Percentiles rank a stretch among this genome's conserved stretches.
Evolutionary conservation across 768 basidiomycete genomes (phyloP).

Genomic region (Tricholoma hemisulphureum): DNA sequence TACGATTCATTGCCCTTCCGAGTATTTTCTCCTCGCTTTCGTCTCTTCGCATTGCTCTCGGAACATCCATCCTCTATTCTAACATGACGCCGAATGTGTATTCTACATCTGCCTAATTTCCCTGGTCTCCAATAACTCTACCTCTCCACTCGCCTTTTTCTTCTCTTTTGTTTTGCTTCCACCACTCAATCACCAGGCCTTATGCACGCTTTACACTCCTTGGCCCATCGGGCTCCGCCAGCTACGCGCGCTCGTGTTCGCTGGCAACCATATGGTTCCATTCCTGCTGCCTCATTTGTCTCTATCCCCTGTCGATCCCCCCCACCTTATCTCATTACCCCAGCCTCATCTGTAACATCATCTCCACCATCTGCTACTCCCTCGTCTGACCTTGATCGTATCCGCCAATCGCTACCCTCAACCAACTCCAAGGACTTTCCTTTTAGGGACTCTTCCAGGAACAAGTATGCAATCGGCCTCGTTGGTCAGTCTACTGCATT

Average conservation of each 20-base stretch:
- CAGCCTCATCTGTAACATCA: slow-evolving; percentile 52
- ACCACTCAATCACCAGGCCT: slow-evolving; percentile 28
- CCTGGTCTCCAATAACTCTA: slow-evolving; percentile 23
- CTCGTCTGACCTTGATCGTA: slow-evolving; percentile 34
- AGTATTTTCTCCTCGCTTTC: slow-evolving; percentile 10
- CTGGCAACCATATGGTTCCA: slow-evolving; percentile 76
- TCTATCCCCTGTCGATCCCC: slow-evolving; percentile 41
- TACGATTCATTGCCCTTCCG: slow-evolving; percentile 18
- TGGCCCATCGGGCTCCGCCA: slow-evolving; percentile 72
- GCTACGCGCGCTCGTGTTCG: slow-evolving; percentile 66
- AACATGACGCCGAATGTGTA: slow-evolving; percentile 32
- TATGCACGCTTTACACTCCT: slow-evolving; percentile 47
- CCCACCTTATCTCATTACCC: slow-evolving; percentile 53
- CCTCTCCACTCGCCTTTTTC: slow-evolving; percentile 22
- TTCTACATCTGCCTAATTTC: slow-evolving; percentile 36
- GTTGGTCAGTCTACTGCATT: slow-evolving; percentile 55
- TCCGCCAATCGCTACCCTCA: slow-evolving; percentile 10
- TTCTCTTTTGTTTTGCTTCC: slow-evolving; percentile 24
- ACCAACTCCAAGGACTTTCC: slow-evolving; percentile 26
- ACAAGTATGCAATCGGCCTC: slow-evolving; percentile 64
- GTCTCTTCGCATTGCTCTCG: slow-evolving; percentile 11
- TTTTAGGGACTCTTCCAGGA: slow-evolving; percentile 45
- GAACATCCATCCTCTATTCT: slow-evolving; percentile 17
- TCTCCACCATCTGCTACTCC: slow-evolving; percentile 39
- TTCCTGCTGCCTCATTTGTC: slow-evolving; percentile 39